phyloP scores from a whole-genome alignment of 2,329 filamentous ascomycete genomes.

The Emmonsiellopsis sp. region DNA sequence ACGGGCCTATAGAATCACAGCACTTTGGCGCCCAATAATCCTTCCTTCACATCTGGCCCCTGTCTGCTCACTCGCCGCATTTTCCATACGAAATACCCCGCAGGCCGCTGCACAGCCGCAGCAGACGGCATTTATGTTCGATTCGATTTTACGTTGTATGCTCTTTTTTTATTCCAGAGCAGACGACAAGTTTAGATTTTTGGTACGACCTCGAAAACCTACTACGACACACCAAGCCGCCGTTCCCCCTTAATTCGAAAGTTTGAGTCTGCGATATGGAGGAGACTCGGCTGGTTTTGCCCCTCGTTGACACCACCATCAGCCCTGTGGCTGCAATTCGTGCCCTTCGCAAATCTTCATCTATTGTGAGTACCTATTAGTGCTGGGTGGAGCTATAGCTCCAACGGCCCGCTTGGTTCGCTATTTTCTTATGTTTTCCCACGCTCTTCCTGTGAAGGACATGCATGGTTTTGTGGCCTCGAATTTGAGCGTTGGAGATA shows the following conservation, averaged over 20 bases:
- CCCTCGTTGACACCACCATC: not conserved
- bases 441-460: no score
- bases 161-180: not conserved
- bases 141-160: not conserved
- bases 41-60: not conserved
- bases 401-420: not conserved
- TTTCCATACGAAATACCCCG: constrained; percentile 2
- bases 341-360: constrained; percentile 2
- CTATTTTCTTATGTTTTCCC: not conserved
- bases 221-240: no score
- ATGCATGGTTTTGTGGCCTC: not conserved
- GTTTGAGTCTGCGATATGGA: not conserved
- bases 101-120: not conserved
- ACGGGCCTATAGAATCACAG: not conserved
- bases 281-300: not conserved
- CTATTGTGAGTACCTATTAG: constrained; percentile 1
- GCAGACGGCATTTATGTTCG: not conserved
- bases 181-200: no score
- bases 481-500: not conserved
- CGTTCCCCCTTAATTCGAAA: not conserved
- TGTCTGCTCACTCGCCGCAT: not conserved
- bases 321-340: not conserved
- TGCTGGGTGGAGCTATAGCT: not conserved
- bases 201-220: no score
- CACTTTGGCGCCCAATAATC: not conserved